These are phyloP conservation scores for Ophiostoma perfectum DNA, from an alignment of 2,329 filamentous ascomycete genomes.

Conservation along the genomic window DNA sequence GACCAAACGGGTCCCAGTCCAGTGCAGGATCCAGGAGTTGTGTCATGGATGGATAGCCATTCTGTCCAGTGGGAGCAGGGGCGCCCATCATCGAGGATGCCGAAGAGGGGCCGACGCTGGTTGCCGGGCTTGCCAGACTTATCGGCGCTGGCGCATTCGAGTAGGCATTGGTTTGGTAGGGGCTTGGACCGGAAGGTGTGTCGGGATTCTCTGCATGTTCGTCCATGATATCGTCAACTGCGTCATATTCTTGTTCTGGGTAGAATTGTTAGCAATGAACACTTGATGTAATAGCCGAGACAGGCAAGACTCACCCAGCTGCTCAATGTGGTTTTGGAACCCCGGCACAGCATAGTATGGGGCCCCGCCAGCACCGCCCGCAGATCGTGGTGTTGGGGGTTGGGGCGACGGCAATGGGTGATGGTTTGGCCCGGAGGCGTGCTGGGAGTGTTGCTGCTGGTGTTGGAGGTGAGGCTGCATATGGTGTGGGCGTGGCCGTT, in stretches of 20 bases:
- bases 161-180: constrained; percentile 57
- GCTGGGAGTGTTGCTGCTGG: constrained; percentile 37
- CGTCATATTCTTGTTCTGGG: constrained; percentile 95
- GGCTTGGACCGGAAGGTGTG: constrained; percentile 57
- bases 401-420: constrained; percentile 28
- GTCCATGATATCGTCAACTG: constrained; percentile 82
- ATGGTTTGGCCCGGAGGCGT: constrained; percentile 30
- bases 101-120: constrained; percentile 26
- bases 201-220: constrained; percentile 62
- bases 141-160: constrained; percentile 39
- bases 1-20: constrained; percentile 87
- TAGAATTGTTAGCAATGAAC: constrained; percentile 16
- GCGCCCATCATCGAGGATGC: constrained; percentile 22
- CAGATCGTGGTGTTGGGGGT: constrained; percentile 27
- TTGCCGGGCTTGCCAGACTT: constrained; percentile 37
- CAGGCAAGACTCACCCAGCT: constrained; percentile 71
- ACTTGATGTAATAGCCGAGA: not conserved
- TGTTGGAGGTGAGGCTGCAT: constrained; percentile 28
- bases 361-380: constrained; percentile 36
- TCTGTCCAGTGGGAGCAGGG: constrained; percentile 34
- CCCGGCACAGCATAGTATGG: constrained; percentile 72
- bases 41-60: constrained; percentile 64
- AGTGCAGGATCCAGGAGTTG: constrained; percentile 70
- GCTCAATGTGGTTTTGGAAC: constrained; percentile 91
- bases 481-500: constrained; percentile 16